Base-by-base conservation (phyloP, 495 filamentous ascomycete species). In the Neurospora cerealis region DNA sequence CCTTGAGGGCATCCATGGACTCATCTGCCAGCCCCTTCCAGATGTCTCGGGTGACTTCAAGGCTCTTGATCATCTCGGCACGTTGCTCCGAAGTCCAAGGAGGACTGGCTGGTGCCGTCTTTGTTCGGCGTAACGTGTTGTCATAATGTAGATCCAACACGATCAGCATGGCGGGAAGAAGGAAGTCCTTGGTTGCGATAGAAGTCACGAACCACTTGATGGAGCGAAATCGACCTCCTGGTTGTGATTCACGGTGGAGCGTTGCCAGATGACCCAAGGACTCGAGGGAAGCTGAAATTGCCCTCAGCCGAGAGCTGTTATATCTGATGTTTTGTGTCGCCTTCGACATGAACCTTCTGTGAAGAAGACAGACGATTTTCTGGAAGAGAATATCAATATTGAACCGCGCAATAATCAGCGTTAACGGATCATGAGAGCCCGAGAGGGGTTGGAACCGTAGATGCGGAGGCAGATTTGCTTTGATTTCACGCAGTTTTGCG, bases 1-100 rank as follows among this genome's bases (percentile, higher is more conserved):
- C 94, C 81, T 97, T 98, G 81, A 89, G 93, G 0, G 95, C 93
- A 74, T 97, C 94, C 81, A 97, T 92, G n/a, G 90, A 93, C 48
- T 89, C 85, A 70, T 95, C 90, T 0, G 88, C 86, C 21, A 92
- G 82, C 19, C 89, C 88, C 40, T 92, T 90, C 94, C 94, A 97
- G 40, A 97, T 95, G 10, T 86, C 86, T 69, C 88, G 87, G 42
- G 91, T 90, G n/a, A 84, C 85, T 79, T 93, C 92, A 10, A 97
- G 85, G 8, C 89, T 88, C 28, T 82, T 79, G 42, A 94, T 83
- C 93, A 97, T 96, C 75, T 93, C 91, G 9, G 88, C 86, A 3
- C 91, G 87, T 71, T 93, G 88, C 78, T 93, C 91, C 9, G 87
- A 81, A 11, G 89, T 91, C 90, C 90, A 96, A 32, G 62, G 89